Conservation (phyloP, 257 asterid genomes). For the Nemophila menziesii region DNA sequence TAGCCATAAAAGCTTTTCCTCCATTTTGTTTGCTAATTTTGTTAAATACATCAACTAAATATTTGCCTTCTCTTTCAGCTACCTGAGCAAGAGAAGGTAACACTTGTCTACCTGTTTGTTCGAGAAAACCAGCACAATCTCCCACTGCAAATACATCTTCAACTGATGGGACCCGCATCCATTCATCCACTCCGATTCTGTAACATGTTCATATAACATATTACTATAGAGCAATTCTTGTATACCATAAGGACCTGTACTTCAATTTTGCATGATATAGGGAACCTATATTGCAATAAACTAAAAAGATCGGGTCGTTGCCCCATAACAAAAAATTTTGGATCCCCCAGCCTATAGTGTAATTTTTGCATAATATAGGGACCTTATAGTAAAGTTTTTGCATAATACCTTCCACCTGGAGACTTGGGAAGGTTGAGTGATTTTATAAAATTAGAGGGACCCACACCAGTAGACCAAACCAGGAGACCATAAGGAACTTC, state of each 20-base stretch:
- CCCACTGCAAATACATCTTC: slow-evolving; percentile 88
- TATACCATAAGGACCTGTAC: not conserved
- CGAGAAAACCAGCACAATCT: slow-evolving; percentile 88
- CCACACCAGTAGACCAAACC: slow-evolving; percentile 95
- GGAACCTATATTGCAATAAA: too few relatives aligned
- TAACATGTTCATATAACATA: not conserved
- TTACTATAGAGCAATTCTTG: not conserved
- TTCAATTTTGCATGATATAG: too few relatives aligned
- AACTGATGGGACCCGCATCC: slow-evolving; percentile 69
- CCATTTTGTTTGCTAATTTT: slow-evolving; percentile 42
- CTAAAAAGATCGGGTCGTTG: too few relatives aligned
- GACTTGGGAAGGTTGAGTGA: slow-evolving; percentile 63
- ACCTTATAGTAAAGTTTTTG: too few relatives aligned
- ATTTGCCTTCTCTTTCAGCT: slow-evolving; percentile 91
- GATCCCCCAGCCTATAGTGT: too few relatives aligned
- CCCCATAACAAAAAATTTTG: too few relatives aligned
- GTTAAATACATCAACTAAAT: slow-evolving; percentile 50
- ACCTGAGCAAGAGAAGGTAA: slow-evolving; percentile 99
- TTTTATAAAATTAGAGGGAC: slow-evolving; percentile 65
- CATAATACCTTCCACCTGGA: slow-evolving; percentile 76
- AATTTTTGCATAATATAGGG: not conserved
- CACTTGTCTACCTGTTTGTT: slow-evolving; percentile 61
- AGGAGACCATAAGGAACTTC: slow-evolving; percentile 92
- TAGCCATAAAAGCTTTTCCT: slow-evolving; percentile 58
- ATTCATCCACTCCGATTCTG: slow-evolving; percentile 86